Base-by-base conservation (phyloP, 192 early-diverging fungal genomes). In the Coemansia javaensis region DNA sequence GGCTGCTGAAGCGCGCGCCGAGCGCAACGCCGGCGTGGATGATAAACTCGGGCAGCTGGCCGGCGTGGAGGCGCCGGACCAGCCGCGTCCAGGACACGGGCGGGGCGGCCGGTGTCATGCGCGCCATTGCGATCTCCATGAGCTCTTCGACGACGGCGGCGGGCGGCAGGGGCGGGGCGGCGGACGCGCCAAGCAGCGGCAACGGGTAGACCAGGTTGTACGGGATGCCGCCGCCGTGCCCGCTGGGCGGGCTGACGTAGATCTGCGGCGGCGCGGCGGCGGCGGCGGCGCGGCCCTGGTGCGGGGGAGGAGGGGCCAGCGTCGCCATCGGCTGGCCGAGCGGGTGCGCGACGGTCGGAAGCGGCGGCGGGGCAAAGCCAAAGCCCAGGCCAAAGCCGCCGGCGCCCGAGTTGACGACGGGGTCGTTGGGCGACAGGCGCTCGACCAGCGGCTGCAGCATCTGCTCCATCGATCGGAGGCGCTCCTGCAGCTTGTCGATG, bases 401-500 rank as follows among this genome's bases (percentile, higher is more conserved):
- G 10, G 34, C 40, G 27, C 52, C 57, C 1, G 58, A 40, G 44
- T 53, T 47, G 34, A 72, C 53, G 9, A 73, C 53, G 5, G 69
- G 69, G 32, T 73, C 69, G 59, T 67, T 75, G 23, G 65, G 65
- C 31, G 60, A 47, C 27, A 75, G 63, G 15, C 65, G 63, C 53
- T 75, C 72, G 41, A 75, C 72, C 47, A 75, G 59, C 12, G 72
- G 72, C 59, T 68, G 72, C 18, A 75, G 52, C 59, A 75, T 63
- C 65, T 75, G 72, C 65, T 75, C 72, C 72, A 75, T 75, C 42
- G 63, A 75, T 40, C 53, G 59, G 0, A 75, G 56, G 2, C 72
- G 53, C 46, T 75, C 72, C 41, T 75, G 64, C 4, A 75, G 60
- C 56, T 75, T 75, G 40, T 75, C 71, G 33, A 75, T 75, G 32